A percentile compares a stretch with the other conserved stretches of the same genome.
These are phyloP conservation scores for Phalaenopsis hybrid DNA, from an alignment of 116 monocot species.

Conservation along the genomic window DNA sequence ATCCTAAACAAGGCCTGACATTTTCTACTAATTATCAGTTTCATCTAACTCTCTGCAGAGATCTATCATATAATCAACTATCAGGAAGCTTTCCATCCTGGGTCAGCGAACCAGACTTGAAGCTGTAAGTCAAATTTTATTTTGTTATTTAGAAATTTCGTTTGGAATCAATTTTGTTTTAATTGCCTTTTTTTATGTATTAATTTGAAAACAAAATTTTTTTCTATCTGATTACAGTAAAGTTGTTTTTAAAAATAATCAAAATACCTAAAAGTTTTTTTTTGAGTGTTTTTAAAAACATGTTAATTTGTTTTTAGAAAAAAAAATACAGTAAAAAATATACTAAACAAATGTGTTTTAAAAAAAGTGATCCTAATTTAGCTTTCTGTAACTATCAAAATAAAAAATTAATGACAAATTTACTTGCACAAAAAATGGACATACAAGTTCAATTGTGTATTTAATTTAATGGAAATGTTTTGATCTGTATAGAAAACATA, in stretches of 20 bases:
- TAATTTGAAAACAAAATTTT: no score
- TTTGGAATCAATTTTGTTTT: no score
- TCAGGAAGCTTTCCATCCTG: conserved; percentile 68
- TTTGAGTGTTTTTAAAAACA: no score
- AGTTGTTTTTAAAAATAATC: no score
- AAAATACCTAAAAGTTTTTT: no score
- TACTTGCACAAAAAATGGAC: not conserved
- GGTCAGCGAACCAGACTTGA: conserved; percentile 29
- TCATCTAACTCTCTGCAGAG: conserved; percentile 32
- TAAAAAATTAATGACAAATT: not conserved
- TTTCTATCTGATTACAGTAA: no score
- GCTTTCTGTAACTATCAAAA: not conserved
- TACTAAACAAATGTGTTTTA: no score
- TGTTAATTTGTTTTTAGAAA: no score
- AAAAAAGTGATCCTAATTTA: not conserved
- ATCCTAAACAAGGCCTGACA: no score
- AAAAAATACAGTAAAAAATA: no score
- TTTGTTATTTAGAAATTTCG: not conserved
- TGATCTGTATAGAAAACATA: not conserved
- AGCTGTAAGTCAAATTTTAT: conserved; percentile 42
- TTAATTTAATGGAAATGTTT: not conserved
- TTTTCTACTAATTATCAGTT: not conserved
- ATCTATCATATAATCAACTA: conserved; percentile 69
- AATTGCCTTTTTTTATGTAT: no score
- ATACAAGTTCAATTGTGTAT: not conserved